Evolutionary conservation across 805 yeast genomes (phyloP), one percentile per base, ranked within the genome.

Genomic region (Nakazawaea siamensis): DNA sequence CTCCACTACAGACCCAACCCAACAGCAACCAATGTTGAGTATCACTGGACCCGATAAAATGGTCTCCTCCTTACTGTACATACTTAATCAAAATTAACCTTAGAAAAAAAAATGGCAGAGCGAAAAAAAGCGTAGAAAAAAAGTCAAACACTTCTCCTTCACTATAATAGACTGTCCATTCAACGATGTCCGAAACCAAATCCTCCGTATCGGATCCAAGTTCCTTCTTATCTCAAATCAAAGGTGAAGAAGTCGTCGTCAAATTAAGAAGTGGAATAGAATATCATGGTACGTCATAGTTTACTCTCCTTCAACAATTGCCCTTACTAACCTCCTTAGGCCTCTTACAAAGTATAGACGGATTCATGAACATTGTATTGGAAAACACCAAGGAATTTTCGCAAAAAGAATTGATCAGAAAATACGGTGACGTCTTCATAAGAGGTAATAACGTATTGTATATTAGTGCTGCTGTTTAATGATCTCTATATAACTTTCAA

Each of bases 291-390:
- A 59, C 49, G 45, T 50, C 47, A 10, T 3, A 28, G 9, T 17
- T 17, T n/a, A n/a, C n/a, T n/a, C n/a, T n/a, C n/a, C 23, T 10
- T n/a, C n/a, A 13, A 18, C 16, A 11, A 11, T 19, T 14, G 16
- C 12, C 14, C 21, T 16, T 7, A 8, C 27, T 21, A n/a, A n/a
- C n/a, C n/a, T n/a, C 14, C 10, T 11, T 31, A 57, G 62, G 81
- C 5, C 64, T 59, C 33, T 67, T 84, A 43, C 90, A 84, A 47
- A 84, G 96, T 27, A 88, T 92, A 39, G 98, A 92, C 54, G 97
- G 97, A 7, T 92, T 79, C 63, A 87, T 92, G 96, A 92, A 92
- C 59, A 80, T 92, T 32, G 94, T 90, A 2, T 67, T 92, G 44
- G 86, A 82, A 37, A 70, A 77, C 41, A 76, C 94, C 4, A 66